Base-by-base conservation (phyloP, 164 flowering plant species). In the Saururus chinensis region DNA sequence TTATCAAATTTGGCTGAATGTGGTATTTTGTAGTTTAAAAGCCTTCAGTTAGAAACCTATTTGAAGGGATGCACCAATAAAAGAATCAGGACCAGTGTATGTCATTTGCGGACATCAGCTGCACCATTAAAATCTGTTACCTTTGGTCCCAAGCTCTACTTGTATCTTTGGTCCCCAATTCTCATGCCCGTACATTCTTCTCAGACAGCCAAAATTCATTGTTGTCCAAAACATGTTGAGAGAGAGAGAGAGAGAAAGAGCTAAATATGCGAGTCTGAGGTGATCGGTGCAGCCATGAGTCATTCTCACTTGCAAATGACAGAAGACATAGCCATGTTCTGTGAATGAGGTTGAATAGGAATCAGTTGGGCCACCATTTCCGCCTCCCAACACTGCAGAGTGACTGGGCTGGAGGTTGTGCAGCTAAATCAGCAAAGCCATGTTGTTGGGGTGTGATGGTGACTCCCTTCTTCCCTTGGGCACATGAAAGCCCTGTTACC, bases 401-500 rank as follows among this genome's bases (percentile, higher is more conserved):
- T 56, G 24, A 35, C 53, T 20, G 22, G 21, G 58, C 11, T n/a
- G 35, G 35, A 14, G 58, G 5, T 21, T 55, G 21, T 30, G 37
- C 37, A 30, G 6, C 37, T 30, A 2, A n/a, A 30, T 30, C 37
- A 30, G 37, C 37, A 6, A 30, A 30, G n/a, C n/a, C n/a, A 30
- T 52, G 35, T 19, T 35, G 61, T 59, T 59, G 61, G 61, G 56
- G 45, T 19, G 7, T 19, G 64, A 52, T 52, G 56, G 24, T 51
- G 64, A 51, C 64, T 45, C 49, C 52, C 24, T 42, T 35, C 40
- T 16, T 24, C 24, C 41, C 40, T 55, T 55, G 7, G 60, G 59
- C 53, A 55, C 66, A 63, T 63, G 51, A 55, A 42, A n/a, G 59
- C 60, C 60, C 55, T 17, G 66, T 55, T 63, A 63, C 52, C 55